Conservation (phyloP, 352 stramenopile species). For the Phytophthora pseudosyringae region DNA sequence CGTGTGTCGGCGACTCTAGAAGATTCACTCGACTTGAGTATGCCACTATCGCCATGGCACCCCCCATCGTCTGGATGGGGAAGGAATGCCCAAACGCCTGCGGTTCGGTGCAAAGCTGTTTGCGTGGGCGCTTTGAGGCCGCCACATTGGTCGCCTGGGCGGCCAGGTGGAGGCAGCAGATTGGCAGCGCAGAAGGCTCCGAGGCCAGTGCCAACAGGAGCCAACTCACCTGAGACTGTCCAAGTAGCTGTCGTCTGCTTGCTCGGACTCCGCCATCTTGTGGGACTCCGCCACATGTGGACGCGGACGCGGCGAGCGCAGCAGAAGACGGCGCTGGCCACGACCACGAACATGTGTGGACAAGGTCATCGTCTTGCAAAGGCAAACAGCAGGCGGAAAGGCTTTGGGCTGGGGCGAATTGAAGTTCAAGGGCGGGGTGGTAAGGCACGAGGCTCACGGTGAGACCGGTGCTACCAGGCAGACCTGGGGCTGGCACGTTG, state of each 20-base stretch:
- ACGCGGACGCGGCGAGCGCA: not conserved
- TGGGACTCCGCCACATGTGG: slow-evolving; percentile 1
- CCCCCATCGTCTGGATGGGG: slow-evolving; percentile 26
- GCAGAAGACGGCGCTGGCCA: not conserved
- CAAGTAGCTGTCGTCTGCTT: slow-evolving; percentile 14
- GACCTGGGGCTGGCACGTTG: not conserved
- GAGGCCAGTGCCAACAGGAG: not conserved
- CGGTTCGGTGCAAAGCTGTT: slow-evolving; percentile 3
- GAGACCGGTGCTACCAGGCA: not conserved
- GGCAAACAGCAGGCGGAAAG: slow-evolving; percentile 14
- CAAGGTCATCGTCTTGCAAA: slow-evolving; percentile 3
- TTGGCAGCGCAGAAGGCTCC: slow-evolving; percentile 9
- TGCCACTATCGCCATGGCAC: slow-evolving; percentile 18
- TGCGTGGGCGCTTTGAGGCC: slow-evolving; percentile 6
- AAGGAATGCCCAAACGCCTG: not conserved
- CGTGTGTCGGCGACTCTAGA: slow-evolving; percentile 31
- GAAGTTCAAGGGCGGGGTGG: slow-evolving; percentile 13
- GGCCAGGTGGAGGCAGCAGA: slow-evolving; percentile 20
- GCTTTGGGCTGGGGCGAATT: slow-evolving; percentile 10
- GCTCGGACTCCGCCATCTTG: slow-evolving; percentile 1
- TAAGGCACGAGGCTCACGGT: not conserved
- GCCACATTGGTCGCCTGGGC: slow-evolving; percentile 14
- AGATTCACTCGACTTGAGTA: slow-evolving; percentile 37
- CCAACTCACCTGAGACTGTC: slow-evolving; percentile 5
- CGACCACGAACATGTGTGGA: slow-evolving; percentile 1